A percentile compares a stretch with the other conserved stretches of the same genome.
These are phyloP conservation scores for Ustilago loliicola DNA, from an alignment of 1,284 basidiomycete genomes.

Conservation along the genomic window DNA sequence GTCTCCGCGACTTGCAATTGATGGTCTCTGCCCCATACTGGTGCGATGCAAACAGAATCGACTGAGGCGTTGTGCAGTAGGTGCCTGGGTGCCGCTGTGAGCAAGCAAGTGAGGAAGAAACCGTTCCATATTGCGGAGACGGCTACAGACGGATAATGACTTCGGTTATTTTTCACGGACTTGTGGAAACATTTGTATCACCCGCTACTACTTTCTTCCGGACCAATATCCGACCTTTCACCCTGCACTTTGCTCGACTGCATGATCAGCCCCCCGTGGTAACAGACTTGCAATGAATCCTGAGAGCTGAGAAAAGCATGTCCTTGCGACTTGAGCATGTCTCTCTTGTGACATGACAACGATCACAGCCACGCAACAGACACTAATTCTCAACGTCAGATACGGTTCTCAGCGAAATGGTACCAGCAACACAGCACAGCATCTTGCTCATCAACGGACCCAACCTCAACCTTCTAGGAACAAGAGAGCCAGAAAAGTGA, in stretches of 20 bases:
- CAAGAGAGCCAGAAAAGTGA: slow-evolving; percentile 69
- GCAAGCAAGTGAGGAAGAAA: not conserved
- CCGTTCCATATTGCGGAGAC: not conserved
- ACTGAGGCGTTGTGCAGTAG: not conserved
- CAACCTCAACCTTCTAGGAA: slow-evolving; percentile 71
- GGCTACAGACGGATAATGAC: slow-evolving; percentile 16
- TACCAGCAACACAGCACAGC: not conserved
- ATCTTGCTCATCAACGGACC: slow-evolving; percentile 66
- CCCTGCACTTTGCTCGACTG: not conserved
- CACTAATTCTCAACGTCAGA: not conserved
- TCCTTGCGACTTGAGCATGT: too few relatives aligned
- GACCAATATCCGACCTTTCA: not conserved
- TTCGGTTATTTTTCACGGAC: slow-evolving; percentile 11
- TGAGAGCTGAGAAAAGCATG: not conserved
- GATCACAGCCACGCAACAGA: not conserved
- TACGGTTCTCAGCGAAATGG: not conserved
- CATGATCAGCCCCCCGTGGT: not conserved
- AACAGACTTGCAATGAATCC: not conserved
- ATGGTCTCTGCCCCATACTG: not conserved
- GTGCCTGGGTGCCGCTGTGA: not conserved
- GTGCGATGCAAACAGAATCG: not conserved
- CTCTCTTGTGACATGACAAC: slow-evolving; percentile 6
- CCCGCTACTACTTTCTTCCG: slow-evolving; percentile 27
- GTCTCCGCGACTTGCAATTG: not conserved
- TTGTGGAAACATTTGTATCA: not conserved